Conservation (phyloP, 441 rosid genomes). For the Bruguiera hainesii region DNA sequence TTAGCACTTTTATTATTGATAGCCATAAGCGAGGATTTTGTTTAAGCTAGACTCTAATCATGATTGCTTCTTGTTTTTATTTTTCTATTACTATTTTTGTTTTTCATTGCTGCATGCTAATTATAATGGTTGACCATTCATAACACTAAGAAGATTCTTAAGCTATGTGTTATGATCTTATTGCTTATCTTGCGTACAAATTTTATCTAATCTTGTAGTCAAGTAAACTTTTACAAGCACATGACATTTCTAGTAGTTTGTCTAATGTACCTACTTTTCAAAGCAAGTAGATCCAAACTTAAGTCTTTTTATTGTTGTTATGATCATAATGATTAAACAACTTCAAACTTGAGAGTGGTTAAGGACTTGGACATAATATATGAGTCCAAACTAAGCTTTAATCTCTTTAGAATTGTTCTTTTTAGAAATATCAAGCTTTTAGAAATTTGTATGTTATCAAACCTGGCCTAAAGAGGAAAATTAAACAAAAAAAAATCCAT, state of each 20-base stretch:
- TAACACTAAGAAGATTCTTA: slow-evolving; percentile 17
- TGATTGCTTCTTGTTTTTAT: neutral
- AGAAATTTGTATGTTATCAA: neutral
- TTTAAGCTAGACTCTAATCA: neutral
- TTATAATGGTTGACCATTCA: slow-evolving; percentile 11
- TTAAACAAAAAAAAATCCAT: too few species aligned
- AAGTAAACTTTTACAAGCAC: neutral
- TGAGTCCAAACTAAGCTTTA: neutral
- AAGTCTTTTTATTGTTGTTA: slow-evolving; percentile 7
- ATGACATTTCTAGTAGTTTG: neutral
- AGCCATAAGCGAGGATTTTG: slow-evolving; percentile 37
- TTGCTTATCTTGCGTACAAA: slow-evolving; percentile 3
- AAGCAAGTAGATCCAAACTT: slow-evolving; percentile 8
- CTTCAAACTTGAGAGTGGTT: neutral
- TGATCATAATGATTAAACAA: too few species aligned
- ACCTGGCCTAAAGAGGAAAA: too few species aligned
- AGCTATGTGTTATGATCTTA: slow-evolving; percentile 4
- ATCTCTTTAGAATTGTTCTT: neutral
- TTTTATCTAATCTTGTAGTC: slow-evolving; percentile 4
- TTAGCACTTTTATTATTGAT: slow-evolving; percentile 29
- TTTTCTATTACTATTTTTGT: neutral
- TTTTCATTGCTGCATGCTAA: neutral
- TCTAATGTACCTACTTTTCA: neutral
- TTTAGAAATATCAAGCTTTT: neutral
- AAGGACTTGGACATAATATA: neutral